A percentile compares a stretch with the other conserved stretches of the same genome.
These are phyloP conservation scores for Aspergillus brunneoviolaceus DNA, from an alignment of 2,329 filamentous ascomycete genomes.

Conservation along the genomic window DNA sequence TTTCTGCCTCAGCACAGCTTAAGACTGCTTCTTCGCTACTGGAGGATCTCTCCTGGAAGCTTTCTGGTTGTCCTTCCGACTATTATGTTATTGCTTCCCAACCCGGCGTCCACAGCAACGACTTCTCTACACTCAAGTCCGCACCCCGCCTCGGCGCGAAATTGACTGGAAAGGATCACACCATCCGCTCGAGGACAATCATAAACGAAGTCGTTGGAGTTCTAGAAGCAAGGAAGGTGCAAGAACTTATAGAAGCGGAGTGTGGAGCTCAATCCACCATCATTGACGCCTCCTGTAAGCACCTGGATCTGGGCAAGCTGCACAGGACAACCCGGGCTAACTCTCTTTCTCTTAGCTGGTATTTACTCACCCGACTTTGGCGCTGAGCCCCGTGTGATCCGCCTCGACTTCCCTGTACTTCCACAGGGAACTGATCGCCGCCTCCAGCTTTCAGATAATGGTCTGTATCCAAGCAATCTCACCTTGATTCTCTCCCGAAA, in stretches of 20 bases:
- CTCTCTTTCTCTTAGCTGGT: slow-evolving; percentile 31
- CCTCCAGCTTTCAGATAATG: slow-evolving; percentile 45
- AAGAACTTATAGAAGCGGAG: slow-evolving; percentile 43
- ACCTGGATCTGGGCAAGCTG: slow-evolving; percentile 6
- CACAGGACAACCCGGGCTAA: slow-evolving; percentile 17
- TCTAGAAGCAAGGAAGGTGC: slow-evolving; percentile 47
- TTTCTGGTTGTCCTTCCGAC: slow-evolving; percentile 69
- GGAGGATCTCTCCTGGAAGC: slow-evolving; percentile 44
- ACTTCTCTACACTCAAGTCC: slow-evolving; percentile 58
- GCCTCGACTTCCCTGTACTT: slow-evolving; percentile 47
- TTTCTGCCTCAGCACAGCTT: slow-evolving; percentile 43
- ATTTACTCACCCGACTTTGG: slow-evolving; percentile 40
- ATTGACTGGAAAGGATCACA: slow-evolving; percentile 50
- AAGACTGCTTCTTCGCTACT: slow-evolving; percentile 46
- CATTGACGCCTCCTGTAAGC: slow-evolving; percentile 47
- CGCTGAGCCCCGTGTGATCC: slow-evolving; percentile 43
- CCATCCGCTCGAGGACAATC: slow-evolving; percentile 52
- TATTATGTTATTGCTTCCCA: slow-evolving; percentile 78
- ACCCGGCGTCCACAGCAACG: slow-evolving; percentile 67
- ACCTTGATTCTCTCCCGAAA: background rate
- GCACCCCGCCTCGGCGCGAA: slow-evolving; percentile 57
- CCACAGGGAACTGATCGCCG: slow-evolving; percentile 36
- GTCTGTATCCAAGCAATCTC: slow-evolving; percentile 31
- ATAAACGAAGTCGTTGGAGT: slow-evolving; percentile 55
- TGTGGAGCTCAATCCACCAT: slow-evolving; percentile 48